Base-by-base conservation (phyloP, 768 basidiomycete species). In the Tylopilus rubrobrunneus region DNA sequence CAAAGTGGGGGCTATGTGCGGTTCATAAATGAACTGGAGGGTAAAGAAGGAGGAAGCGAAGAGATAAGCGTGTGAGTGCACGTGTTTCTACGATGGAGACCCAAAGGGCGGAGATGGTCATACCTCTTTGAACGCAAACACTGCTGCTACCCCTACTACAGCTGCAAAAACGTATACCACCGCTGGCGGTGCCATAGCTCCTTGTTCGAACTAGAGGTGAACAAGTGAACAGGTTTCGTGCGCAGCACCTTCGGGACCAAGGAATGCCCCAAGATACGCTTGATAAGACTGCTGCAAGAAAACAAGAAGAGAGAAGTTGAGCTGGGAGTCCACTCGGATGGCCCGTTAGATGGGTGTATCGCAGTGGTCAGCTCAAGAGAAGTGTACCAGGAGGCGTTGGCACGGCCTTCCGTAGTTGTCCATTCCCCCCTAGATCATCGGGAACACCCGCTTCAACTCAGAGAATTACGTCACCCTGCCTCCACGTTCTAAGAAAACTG, bases 21-120 rank as follows among this genome's bases (percentile, higher is more conserved):
- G 85, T 56, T 85, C 84, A 53, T 85, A 87, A 28, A 88, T 78
- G 51, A 83, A 82, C 86, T 88, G 53, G 34, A 43, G 41, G 19
- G 28, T 29, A 37, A 17, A 31, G 12, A 31, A n/a, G n/a, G n/a
- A 7, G 7, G 29, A 19, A 27, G 15, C 2, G 49, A 49, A 43
- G 7, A 55, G 49, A 51, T 34, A 40, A 48, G 62, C 55, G 63
- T 62, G 52, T 62, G 51, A 59, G 64, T 42, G 50, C 59, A 62
- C 55, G 44, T 60, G 63, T 57, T 55, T 51, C 40, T 23, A 40
- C 36, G 43, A 19, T 4, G 21, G 41, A 23, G 39, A 36, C 46
- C 8, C 27, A n/a, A 34, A 48, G 43, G 25, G 33, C 12, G 23
- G 17, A 41, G 36, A 34, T 36, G 21, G 28, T 65, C 74, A 41